phyloP scores from a whole-genome alignment of 2,329 filamentous ascomycete species.

The Magnaporthiopsis incrustans region DNA sequence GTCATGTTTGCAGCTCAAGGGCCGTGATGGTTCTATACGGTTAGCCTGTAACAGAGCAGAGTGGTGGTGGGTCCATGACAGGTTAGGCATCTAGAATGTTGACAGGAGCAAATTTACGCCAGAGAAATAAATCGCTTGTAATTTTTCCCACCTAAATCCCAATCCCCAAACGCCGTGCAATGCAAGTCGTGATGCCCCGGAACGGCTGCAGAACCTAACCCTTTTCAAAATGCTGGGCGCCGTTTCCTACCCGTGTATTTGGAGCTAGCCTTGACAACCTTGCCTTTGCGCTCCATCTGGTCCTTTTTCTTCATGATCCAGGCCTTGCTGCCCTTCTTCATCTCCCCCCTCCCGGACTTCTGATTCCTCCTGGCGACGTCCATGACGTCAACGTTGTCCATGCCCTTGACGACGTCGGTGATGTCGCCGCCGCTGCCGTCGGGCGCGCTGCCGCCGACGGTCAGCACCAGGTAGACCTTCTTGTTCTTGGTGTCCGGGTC shows the following conservation, averaged over 20 bases:
- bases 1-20: no score
- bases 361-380: constrained; percentile 55
- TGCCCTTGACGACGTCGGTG: constrained; percentile 77
- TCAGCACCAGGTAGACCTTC: constrained; percentile 93
- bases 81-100: no score
- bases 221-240: constrained; percentile 60
- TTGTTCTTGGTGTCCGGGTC: constrained; percentile 93
- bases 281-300: constrained; percentile 91
- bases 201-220: no score
- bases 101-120: background rate
- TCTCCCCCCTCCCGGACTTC: constrained; percentile 39
- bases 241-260: constrained; percentile 93
- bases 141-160: background rate
- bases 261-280: constrained; percentile 82
- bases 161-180: background rate
- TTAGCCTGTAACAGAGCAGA: no score
- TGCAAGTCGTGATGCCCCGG: background rate
- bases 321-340: constrained; percentile 74
- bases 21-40: no score
- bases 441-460: constrained; percentile 59
- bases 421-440: constrained; percentile 64
- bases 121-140: background rate
- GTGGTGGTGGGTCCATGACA: no score
- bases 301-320: constrained; percentile 86
- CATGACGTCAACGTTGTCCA: constrained; percentile 80